Evolutionary conservation across 306 rosid genomes (phyloP).

Genomic region (Boehmeria nivea): DNA sequence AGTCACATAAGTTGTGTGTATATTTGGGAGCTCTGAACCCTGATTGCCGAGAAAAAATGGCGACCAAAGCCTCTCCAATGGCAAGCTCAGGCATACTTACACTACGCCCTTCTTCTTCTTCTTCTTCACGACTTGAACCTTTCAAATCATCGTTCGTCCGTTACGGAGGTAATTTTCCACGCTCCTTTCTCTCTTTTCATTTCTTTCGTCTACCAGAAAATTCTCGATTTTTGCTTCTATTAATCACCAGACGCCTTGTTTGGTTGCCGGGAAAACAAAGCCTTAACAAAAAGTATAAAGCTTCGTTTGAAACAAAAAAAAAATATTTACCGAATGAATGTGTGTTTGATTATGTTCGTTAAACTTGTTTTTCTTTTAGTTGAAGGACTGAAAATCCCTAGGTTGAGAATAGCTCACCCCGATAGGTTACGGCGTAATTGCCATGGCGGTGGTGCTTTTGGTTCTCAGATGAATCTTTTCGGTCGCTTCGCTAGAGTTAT

Average conservation of each 20-base stretch:
- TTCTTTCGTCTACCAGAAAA: too few species aligned
- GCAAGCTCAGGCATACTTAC: slow-evolving; percentile 13
- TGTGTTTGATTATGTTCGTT: neutral
- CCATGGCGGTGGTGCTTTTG: slow-evolving; percentile 69
- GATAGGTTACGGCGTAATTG: slow-evolving; percentile 21
- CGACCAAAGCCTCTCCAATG: slow-evolving; percentile 4
- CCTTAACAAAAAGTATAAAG: neutral
- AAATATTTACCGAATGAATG: too few species aligned
- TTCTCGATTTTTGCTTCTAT: neutral
- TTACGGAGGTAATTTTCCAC: slow-evolving; percentile 10
- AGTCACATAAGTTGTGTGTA: too few species aligned
- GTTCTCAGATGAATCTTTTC: slow-evolving; percentile 71
- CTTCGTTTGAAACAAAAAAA: too few species aligned
- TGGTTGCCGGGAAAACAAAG: neutral
- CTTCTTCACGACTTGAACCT: slow-evolving; percentile 2
- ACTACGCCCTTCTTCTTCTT: slow-evolving; percentile 5
- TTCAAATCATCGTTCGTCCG: slow-evolving; percentile 15
- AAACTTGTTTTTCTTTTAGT: slow-evolving; percentile 12
- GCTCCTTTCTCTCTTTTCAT: neutral
- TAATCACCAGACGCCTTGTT: too few species aligned
- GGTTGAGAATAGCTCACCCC: slow-evolving; percentile 38
- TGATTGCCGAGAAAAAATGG: slow-evolving; percentile 1
- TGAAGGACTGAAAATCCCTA: slow-evolving; percentile 32
- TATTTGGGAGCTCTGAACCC: too few species aligned
- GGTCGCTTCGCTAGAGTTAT: slow-evolving; percentile 76